Conservation (phyloP, 768 basidiomycete genomes). For the Podaxis sp. region DNA sequence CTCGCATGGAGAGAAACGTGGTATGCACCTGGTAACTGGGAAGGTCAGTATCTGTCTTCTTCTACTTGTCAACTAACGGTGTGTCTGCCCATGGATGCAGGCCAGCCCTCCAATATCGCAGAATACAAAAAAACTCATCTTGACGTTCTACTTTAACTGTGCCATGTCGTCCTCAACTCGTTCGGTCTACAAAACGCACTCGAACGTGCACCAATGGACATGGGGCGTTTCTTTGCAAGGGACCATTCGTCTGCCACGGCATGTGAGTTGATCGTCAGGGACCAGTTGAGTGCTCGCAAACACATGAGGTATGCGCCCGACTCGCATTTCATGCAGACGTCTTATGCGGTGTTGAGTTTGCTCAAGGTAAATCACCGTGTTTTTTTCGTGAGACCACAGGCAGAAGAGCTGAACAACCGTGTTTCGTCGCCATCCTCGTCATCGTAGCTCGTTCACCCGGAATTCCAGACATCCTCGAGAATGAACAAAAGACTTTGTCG, state of each 20-base stretch:
- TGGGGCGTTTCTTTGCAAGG: constrained; percentile 81
- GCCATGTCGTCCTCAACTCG: constrained; percentile 86
- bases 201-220: constrained; percentile 69
- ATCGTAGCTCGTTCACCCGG: constrained; percentile 73
- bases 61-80: too few relatives aligned
- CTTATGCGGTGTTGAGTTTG: constrained; percentile 91
- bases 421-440: neutral
- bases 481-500: constrained; percentile 68
- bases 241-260: constrained; percentile 71
- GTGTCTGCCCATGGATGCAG: constrained; percentile 20
- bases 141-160: constrained; percentile 82
- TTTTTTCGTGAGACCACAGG: constrained; percentile 2
- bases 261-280: constrained; percentile 74
- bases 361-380: constrained; percentile 65
- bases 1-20: constrained; percentile 58
- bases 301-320: constrained; percentile 85
- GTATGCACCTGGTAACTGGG: constrained; percentile 39
- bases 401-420: neutral
- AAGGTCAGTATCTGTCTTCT: constrained; percentile 30
- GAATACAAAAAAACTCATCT: constrained; percentile 53
- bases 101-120: constrained; percentile 20
- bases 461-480: constrained; percentile 74
- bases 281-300: constrained; percentile 75
- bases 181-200: constrained; percentile 97
- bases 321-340: constrained; percentile 85